Evolutionary conservation across 331 rosid genomes (phyloP).

Genomic region (Saraca asoca): DNA sequence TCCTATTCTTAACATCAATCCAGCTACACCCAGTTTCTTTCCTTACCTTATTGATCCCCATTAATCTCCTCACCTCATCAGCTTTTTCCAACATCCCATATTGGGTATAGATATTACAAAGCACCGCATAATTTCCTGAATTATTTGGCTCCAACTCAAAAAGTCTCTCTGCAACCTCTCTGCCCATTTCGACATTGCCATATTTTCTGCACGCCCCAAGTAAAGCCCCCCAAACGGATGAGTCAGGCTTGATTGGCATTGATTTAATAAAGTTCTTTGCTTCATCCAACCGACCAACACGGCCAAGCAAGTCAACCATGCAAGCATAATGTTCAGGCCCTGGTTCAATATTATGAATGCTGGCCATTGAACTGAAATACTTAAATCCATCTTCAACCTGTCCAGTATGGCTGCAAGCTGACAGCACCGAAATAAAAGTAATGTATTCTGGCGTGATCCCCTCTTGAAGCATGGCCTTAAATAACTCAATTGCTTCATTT

Average conservation of each 20-base stretch:
- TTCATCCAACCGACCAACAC: slow-evolving; percentile 48
- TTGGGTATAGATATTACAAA: slow-evolving; percentile 41
- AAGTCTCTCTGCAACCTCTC: slow-evolving; percentile 51
- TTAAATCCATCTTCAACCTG: slow-evolving; percentile 46
- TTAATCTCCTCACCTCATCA: slow-evolving; percentile 46
- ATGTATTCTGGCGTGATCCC: slow-evolving; percentile 46
- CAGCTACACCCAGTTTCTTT: slow-evolving; percentile 54
- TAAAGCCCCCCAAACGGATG: slow-evolving; percentile 52
- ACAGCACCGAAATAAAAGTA: slow-evolving; percentile 54
- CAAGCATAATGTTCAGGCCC: slow-evolving; percentile 61
- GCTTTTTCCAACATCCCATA: slow-evolving; percentile 53
- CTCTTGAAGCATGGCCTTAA: slow-evolving; percentile 47
- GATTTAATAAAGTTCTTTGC: slow-evolving; percentile 47
- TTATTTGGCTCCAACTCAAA: slow-evolving; percentile 56
- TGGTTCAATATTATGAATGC: slow-evolving; percentile 36
- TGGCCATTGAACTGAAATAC: slow-evolving; percentile 48
- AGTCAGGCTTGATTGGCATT: slow-evolving; percentile 48
- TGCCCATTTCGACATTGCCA: slow-evolving; percentile 50
- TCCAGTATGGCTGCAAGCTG: slow-evolving; percentile 58
- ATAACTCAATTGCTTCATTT: slow-evolving; percentile 47
- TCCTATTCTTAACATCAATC: slow-evolving; percentile 47
- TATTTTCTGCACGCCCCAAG: slow-evolving; percentile 57
- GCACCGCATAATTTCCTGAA: slow-evolving; percentile 50
- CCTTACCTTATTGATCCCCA: slow-evolving; percentile 49
- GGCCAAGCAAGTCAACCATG: slow-evolving; percentile 61